Base-by-base conservation (phyloP, 345 rosid genomes). In the Populus nigra region DNA sequence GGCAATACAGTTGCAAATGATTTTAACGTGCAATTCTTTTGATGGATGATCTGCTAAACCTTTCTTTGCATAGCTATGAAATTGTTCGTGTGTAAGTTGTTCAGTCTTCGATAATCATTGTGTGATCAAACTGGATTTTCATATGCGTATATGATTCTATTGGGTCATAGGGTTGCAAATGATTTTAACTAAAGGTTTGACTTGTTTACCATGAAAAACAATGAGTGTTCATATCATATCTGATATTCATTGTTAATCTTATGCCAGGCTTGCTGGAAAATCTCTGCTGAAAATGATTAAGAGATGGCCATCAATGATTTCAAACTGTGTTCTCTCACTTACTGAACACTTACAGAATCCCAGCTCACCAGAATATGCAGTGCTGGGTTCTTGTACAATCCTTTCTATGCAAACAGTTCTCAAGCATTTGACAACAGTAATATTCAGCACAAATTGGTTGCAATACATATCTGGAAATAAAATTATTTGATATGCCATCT, bases 331-430 rank as follows among this genome's bases (percentile, higher is more conserved):
- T 74, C 81, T 89, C 50, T 86, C 90, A 73, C 93, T 93, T 74
- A 77, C 89, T 76, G 88, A 82, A 79, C 92, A 91, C 82, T 88
- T 96, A 80, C 86, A 78, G 80, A 90, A 85, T 75, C 87, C 91
- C 17, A 86, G 50, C 73, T 76, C 96, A 43, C 90, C 92, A 68
- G 99, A 96, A 80, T 80, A 88, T 85, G 90, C 85, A 22, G 93
- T 96, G 77, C 86, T 96, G 72, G 99, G 99, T 81, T 96, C 99
- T 79, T 93, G 98, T 89, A 88, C 94, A 25, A 85, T 93, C 79
- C 94, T 96, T 71, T 89, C 98, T 65, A 87, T 96, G n/a, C 97
- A 93, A 79, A 92, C 94, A 69, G 91, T 96, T 81, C 92, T 96
- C 82, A 96, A 90, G 88, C 96, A 93, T 90, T 90, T 96, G 90